Evolutionary conservation across 1,284 basidiomycete species (phyloP).

Genomic region (Cystobasidium pallidum): DNA sequence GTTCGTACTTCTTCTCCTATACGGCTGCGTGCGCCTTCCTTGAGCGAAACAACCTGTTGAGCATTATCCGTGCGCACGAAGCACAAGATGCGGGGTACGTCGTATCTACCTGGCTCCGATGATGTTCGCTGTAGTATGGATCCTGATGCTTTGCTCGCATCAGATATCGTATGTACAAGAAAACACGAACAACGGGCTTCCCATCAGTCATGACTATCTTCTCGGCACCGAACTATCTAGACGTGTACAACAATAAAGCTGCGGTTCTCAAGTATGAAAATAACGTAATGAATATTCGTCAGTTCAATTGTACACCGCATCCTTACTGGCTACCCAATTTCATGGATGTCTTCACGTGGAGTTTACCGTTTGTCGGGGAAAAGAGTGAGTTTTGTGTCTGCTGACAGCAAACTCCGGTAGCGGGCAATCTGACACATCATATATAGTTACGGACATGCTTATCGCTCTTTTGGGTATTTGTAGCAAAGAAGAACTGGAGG

Average conservation of each 20-base stretch:
- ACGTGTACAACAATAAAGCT: conserved; percentile 95
- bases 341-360: conserved; percentile 99
- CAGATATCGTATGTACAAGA: conserved; percentile 94
- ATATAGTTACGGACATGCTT: conserved; percentile 87
- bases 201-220: conserved; percentile 97
- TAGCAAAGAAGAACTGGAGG: conserved; percentile 90
- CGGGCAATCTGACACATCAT: conserved; percentile 58
- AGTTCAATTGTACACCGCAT: conserved; percentile 94
- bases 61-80: conserved; percentile 91
- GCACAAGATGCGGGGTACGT: conserved; percentile 88
- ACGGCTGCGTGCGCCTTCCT: conserved; percentile 91
- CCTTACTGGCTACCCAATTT: conserved; percentile 98
- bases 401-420: too few species aligned
- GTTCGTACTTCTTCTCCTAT: conserved; percentile 96
- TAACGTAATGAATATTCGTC: conserved; percentile 91
- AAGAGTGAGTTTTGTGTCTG: conserved; percentile 72
- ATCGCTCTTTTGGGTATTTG: conserved; percentile 92
- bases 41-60: conserved; percentile 89
- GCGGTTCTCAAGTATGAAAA: conserved; percentile 95
- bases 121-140: neutral
- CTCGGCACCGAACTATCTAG: conserved; percentile 92
- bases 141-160: neutral
- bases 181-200: conserved; percentile 85
- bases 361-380: conserved; percentile 95
- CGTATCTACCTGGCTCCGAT: neutral